A percentile compares a stretch with the other conserved stretches of the same genome.
Conservation (phyloP, 805 yeast species). For the Geotrichum ghanense region DNA sequence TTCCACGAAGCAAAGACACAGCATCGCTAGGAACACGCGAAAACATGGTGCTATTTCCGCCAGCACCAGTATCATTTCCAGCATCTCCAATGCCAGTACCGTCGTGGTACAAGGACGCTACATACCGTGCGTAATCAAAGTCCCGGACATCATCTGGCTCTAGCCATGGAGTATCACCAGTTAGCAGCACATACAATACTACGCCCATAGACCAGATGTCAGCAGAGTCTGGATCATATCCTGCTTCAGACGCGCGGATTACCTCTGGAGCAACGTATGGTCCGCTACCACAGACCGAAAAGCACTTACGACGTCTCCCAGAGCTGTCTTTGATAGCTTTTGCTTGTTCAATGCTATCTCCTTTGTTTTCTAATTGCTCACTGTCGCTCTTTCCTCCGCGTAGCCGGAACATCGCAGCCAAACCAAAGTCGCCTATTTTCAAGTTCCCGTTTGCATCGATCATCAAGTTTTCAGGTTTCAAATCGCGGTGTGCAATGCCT, state of each 20-base stretch:
- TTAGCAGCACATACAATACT: conserved; percentile 46
- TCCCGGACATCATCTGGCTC: conserved; percentile 48
- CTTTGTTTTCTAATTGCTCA: no score
- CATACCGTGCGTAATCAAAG: conserved; percentile 32
- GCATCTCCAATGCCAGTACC: conserved; percentile 32
- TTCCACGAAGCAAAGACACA: conserved; percentile 39
- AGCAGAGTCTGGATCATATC: conserved; percentile 44
- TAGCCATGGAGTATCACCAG: conserved; percentile 68
- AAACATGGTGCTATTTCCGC: no score
- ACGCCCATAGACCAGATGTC: conserved; percentile 68
- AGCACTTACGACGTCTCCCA: conserved; percentile 10
- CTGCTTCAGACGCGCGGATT: conserved; percentile 26
- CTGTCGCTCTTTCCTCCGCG: conserved; percentile 35
- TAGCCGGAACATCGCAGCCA: conserved; percentile 49
- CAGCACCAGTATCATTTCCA: not conserved
- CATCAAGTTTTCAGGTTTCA: conserved; percentile 59
- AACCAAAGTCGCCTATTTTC: conserved; percentile 68
- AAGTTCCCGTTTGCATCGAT: conserved; percentile 53
- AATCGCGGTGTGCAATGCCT: conserved; percentile 56
- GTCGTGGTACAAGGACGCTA: conserved; percentile 46
- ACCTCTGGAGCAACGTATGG: conserved; percentile 78
- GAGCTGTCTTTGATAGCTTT: no score
- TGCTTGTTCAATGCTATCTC: no score
- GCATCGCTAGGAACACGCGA: no score
- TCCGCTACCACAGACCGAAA: conserved; percentile 53